Evolutionary conservation across 129 eudicot species (phyloP).

Genomic region (Oenanthe sinensis): DNA sequence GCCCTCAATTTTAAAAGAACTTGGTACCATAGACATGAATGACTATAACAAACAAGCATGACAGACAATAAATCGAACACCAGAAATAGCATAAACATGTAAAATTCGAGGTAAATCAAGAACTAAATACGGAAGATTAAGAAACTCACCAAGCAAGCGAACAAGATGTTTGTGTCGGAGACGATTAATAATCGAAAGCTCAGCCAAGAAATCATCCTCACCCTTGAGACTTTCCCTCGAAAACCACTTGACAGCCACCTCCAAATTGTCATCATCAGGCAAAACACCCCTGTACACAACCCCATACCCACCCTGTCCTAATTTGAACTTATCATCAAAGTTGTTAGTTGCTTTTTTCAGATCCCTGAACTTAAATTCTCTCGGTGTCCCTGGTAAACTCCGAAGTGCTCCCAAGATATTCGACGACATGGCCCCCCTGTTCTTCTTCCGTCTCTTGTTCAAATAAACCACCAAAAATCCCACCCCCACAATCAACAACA

Average conservation of each 20-base stretch:
- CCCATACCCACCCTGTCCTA: slow-evolving; percentile 91
- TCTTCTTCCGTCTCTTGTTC: slow-evolving; percentile 17
- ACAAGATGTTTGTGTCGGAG: slow-evolving; percentile 84
- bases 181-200: slow-evolving; percentile 87
- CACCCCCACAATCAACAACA: slow-evolving; percentile 23
- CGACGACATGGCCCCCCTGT: slow-evolving; percentile 24
- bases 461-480: slow-evolving; percentile 19
- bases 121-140: neutral
- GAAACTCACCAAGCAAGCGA: slow-evolving; percentile 56
- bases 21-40: neutral
- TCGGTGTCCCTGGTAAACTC: slow-evolving; percentile 72
- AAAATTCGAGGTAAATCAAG: neutral
- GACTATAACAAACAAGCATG: neutral
- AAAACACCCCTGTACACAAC: slow-evolving; percentile 60
- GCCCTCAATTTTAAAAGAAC: too few relatives aligned
- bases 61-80: neutral
- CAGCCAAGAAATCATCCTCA: slow-evolving; percentile 84
- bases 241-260: slow-evolving; percentile 82
- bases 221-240: slow-evolving; percentile 69
- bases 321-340: slow-evolving; percentile 64
- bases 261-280: slow-evolving; percentile 43
- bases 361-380: slow-evolving; percentile 57
- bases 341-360: slow-evolving; percentile 78
- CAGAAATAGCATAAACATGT: neutral
- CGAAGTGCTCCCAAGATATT: slow-evolving; percentile 49